Base-by-base conservation (phyloP, 768 basidiomycete species). In the Neoboletus brunneissimus region DNA sequence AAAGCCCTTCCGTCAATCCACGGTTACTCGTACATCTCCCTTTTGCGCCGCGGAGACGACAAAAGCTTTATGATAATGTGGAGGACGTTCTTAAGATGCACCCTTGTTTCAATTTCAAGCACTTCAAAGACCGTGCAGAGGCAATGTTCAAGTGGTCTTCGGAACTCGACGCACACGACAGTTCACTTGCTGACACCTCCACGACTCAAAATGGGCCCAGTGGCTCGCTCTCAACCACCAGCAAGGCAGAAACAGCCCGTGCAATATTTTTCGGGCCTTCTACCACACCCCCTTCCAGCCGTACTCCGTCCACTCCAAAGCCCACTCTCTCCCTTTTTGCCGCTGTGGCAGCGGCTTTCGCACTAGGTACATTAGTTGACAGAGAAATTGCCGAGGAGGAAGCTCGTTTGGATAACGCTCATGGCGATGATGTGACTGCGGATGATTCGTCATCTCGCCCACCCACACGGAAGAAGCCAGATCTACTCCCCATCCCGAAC, bases 341-440 rank as follows among this genome's bases (percentile, higher is more conserved):
- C 0, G 75, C 80, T 2, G 77, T 81, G 43, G 80, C 81, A 48
- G 82, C 81, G 1, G 76, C 80, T 2, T 78, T 88, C 38, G 86
- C 87, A 1, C 66, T 88, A 51, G 88, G 85, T 29, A 79, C 80
- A 44, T 66, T 78, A 45, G 67, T 74, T 10, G 71, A 75, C 4
- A 64, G 64, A 59, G 68, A 69, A 37, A 54, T 69, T 20, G 44
- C 61, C 50, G 63, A 68, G 51, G 68, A 69, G 27, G 69, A 69
- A 59, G 54, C 42, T 4, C 69, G 68, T 31, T 43, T 71, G 44
- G 69, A 60, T 27, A 52, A 48, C 22, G 67, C 54, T 32, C 61
- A 59, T 48, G 54, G 61, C 18, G 67, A 69, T 25, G 29, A 57
- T 43, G 49, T 51, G 47, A 43, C 51, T n/a, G 34, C 11, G 27